Base-by-base conservation (phyloP, 2,329 filamentous ascomycete genomes). In the Delphinella strobiligena region DNA sequence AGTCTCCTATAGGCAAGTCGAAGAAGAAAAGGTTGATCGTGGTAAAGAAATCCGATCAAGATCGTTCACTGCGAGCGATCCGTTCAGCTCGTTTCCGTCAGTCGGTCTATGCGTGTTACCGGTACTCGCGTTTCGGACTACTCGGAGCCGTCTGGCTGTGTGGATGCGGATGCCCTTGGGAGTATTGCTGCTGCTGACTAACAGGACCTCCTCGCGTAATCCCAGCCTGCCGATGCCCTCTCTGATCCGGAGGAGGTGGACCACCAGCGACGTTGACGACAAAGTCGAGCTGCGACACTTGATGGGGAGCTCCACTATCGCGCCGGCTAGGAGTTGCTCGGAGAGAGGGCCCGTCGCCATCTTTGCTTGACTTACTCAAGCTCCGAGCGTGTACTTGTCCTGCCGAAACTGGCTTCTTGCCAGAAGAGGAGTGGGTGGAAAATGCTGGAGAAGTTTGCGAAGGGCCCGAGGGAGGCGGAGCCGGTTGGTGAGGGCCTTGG, bases 291-390 rank as follows among this genome's bases (percentile, higher is more conserved):
- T 43, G 41, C 14, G 41, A 39, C 11, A 31, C 41, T 7, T 27
- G 22, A 12, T 27, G 12, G 8, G 36, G 41, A 19, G 45, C 45
- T 32, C 40, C 45, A 34, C 45, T 47, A 14, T 47, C 45, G 16
- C 45, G 42, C 29, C 45, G 36, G 31, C 39, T 40, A 3, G 45
- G 37, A n/a, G 42, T 36, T 24, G 34, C 39, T n/a, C 42, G 36
- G 19, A 35, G 15, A 9, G 41, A 27, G n/a, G 36, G 37, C 14
- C 33, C 47, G 36, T 37, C 44, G 29, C 37, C 48, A 31, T 38
- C 45, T 38, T 56, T 51, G 46, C 75, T 77, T 44, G 75, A 57
- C 53, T 82, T 79, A 59, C 78, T 83, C 51, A 71, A 69, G 50
- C 79, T 74, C 47, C 80, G 70, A 34, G 71, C 74, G 54, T 82